phyloP scores from a whole-genome alignment of 371 early-diverging fungal genomes.

The Rhizopus arrhizus region DNA sequence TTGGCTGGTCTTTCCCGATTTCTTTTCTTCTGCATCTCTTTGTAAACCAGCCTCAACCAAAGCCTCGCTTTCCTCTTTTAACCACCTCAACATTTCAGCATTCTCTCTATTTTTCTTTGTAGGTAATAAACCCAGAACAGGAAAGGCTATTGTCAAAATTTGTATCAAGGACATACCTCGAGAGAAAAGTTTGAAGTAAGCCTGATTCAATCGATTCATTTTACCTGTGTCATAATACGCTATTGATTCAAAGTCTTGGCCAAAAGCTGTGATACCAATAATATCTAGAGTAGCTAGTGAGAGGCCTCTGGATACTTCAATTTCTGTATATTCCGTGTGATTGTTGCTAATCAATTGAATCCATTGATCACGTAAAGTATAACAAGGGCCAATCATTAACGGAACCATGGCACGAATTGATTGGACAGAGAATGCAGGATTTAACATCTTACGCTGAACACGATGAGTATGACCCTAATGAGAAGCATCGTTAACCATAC shows the following conservation, averaged over 20 bases:
- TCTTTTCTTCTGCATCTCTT: neutral
- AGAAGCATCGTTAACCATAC: neutral
- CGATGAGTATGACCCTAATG: conserved; percentile 52
- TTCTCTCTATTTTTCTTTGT: neutral
- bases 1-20: conserved; percentile 14
- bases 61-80: neutral
- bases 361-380: conserved; percentile 39
- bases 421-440: conserved; percentile 60
- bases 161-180: neutral
- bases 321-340: conserved; percentile 1
- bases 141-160: neutral
- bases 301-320: neutral
- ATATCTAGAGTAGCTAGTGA: conserved; percentile 40
- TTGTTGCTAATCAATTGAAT: conserved; percentile 2
- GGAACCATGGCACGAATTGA: conserved; percentile 52
- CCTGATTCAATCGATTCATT: neutral
- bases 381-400: conserved; percentile 31
- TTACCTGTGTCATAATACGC: conserved; percentile 25
- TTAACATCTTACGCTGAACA: conserved; percentile 66
- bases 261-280: conserved; percentile 57
- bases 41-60: neutral
- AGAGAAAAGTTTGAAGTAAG: neutral
- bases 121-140: neutral
- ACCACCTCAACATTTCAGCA: neutral
- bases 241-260: conserved; percentile 50